phyloP scores from a whole-genome alignment of 305 asterid genomes.

The Ilex paraguariensis region DNA sequence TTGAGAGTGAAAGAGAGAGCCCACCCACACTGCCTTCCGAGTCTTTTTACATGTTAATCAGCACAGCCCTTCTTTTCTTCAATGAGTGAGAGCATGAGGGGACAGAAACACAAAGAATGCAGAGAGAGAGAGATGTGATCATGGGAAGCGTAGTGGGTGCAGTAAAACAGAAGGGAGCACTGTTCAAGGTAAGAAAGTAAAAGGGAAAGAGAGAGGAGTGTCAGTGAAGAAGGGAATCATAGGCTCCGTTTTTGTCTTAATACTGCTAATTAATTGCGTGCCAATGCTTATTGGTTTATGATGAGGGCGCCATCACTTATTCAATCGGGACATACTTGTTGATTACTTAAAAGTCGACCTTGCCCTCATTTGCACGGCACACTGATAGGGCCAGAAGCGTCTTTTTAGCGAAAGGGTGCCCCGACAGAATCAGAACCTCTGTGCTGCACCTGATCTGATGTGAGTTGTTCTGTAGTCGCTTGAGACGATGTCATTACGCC shows the following conservation, averaged over 20 bases:
- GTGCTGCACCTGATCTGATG: too few relatives aligned
- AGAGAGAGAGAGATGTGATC: conserved; percentile 13
- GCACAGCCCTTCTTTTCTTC: conserved; percentile 18
- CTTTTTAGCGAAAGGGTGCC: too few relatives aligned
- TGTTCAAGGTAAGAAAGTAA: conserved; percentile 25
- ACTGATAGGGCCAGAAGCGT: too few relatives aligned
- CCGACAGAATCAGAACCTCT: too few relatives aligned
- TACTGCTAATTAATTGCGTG: neutral
- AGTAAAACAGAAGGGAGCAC: conserved; percentile 39
- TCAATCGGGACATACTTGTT: too few relatives aligned
- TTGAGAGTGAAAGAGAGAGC: conserved; percentile 1
- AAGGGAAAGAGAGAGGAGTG: conserved; percentile 11
- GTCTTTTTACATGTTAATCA: conserved; percentile 24
- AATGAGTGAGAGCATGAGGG: conserved; percentile 28
- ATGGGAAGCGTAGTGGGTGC: conserved; percentile 8
- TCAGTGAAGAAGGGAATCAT: conserved; percentile 15
- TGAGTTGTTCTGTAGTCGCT: too few relatives aligned
- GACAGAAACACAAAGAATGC: conserved; percentile 18
- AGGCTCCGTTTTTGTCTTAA: conserved; percentile 43
- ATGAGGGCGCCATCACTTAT: too few relatives aligned
- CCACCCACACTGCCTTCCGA: conserved; percentile 7
- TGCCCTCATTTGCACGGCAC: too few relatives aligned
- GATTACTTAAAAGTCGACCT: too few relatives aligned
- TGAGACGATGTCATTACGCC: too few relatives aligned
- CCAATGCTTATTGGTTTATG: too few relatives aligned